phyloP scores from a whole-genome alignment of 2,329 filamentous ascomycete species.

The Exophiala calicioides region DNA sequence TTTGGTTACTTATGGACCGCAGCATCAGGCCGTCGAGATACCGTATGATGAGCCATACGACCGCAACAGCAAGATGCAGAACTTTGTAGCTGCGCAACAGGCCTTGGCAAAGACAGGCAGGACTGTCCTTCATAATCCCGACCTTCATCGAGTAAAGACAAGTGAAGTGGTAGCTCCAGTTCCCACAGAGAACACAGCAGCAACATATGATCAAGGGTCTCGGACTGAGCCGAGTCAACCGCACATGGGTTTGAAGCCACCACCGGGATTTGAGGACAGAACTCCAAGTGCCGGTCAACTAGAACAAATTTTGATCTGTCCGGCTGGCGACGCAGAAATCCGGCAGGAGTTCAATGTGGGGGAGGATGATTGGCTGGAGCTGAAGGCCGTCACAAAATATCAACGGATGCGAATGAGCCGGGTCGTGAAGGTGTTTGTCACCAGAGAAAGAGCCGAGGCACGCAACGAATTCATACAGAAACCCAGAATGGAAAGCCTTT shows the following conservation, averaged over 20 bases:
- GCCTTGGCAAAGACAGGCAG: constrained; percentile 29
- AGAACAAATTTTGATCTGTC: not conserved
- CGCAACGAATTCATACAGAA: not conserved
- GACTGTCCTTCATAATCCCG: constrained; percentile 30
- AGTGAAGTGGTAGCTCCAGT: constrained; percentile 5
- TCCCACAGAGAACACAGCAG: not conserved
- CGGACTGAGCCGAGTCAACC: not conserved
- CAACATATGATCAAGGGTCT: constrained; percentile 6
- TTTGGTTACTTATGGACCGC: not conserved
- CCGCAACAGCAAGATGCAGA: constrained; percentile 29
- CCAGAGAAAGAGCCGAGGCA: constrained; percentile 8
- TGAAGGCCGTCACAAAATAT: constrained; percentile 18
- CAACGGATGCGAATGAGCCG: constrained; percentile 23
- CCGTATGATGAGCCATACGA: constrained; percentile 26
- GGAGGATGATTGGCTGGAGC: constrained; percentile 22
- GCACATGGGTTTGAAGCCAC: constrained; percentile 7
- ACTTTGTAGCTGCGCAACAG: constrained; percentile 29
- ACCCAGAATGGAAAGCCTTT: constrained; percentile 5
- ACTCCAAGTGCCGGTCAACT: not conserved
- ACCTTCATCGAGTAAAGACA: constrained; percentile 19
- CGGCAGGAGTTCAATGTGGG: constrained; percentile 23
- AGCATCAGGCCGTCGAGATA: not conserved
- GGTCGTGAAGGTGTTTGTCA: constrained; percentile 16
- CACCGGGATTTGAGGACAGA: constrained; percentile 16
- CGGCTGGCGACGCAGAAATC: constrained; percentile 10